These are phyloP conservation scores for Aphanocladium album DNA, from an alignment of 2,329 filamentous ascomycete species.

Conservation along the genomic window DNA sequence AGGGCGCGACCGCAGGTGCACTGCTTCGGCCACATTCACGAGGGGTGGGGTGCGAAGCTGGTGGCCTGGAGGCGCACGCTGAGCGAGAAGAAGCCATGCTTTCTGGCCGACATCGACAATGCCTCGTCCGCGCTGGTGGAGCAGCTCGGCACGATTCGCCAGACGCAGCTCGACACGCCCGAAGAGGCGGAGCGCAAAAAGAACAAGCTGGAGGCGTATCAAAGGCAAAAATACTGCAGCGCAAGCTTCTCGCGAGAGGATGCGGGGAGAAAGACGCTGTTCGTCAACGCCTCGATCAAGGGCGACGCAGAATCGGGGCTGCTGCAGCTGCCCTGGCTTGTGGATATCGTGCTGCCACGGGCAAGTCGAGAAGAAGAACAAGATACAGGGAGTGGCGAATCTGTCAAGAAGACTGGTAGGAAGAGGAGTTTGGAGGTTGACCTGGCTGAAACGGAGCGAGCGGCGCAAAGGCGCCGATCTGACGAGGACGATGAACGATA, in stretches of 20 bases:
- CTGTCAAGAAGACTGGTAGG: no score
- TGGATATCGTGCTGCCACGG: neutral
- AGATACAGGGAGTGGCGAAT: no score
- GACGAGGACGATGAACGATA: no score
- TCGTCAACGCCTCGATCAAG: constrained; percentile 51
- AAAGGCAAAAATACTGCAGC: neutral
- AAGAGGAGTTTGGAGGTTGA: no score
- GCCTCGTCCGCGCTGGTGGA: constrained; percentile 31
- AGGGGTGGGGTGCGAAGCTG: constrained; percentile 35
- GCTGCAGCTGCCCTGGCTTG: constrained; percentile 40
- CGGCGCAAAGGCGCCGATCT: no score
- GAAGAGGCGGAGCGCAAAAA: neutral
- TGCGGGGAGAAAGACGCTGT: constrained; percentile 39
- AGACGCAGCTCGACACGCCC: neutral
- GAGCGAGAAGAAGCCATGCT: constrained; percentile 29
- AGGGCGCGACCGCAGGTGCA: constrained; percentile 27
- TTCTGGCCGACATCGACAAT: constrained; percentile 46
- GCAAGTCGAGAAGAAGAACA: no score
- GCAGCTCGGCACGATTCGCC: neutral
- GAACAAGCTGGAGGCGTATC: neutral
- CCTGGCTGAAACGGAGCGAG: no score
- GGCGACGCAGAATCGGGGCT: constrained; percentile 49
- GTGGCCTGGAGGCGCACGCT: constrained; percentile 39
- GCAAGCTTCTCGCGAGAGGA: neutral
- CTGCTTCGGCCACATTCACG: constrained; percentile 33